Base-by-base conservation (phyloP, 306 rosid species). In the Castanea crenata region DNA sequence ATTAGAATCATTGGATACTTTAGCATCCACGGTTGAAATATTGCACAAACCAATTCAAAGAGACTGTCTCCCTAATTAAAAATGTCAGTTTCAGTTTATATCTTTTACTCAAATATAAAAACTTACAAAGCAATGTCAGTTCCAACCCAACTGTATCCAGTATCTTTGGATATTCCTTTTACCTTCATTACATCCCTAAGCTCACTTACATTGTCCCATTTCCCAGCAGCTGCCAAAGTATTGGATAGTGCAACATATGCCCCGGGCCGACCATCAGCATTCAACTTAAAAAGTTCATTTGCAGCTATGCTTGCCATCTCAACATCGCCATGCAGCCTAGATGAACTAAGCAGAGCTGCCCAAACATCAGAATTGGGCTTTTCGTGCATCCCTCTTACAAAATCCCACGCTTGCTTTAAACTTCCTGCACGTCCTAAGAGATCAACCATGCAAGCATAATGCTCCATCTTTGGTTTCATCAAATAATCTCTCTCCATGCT, bases 371-470 rank as follows among this genome's bases (percentile, higher is more conserved):
- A 95, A 80, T 88, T 89, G 15, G 97, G 99, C 78, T 86, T 88
- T 71, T 80, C 85, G 2, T 97, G 97, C 87, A 92, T 92, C 76
- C 80, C 76, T 82, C 29, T 85, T 51, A 87, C 84, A 78, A 95
- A 89, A 76, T 90, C 97, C 97, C 90, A 92, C 18, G 97, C 97
- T 78, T 82, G 88, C 64, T 54, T 61, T 80, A 92, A 81, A 81
- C 80, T 78, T 65, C 99, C 99, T 31, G 96, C 92, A 25, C 96
- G 92, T 55, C 99, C 99, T 76, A 95, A 81, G 27, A 95, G 90
- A 86, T 95, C 97, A 74, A 95, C 91, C 91, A 92, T 79, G 81
- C 99, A 92, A 70, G 99, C 92, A 78, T 91, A 92, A 87, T 92
- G 97, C 86, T 92, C 99, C 99, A 90, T 92, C 38, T 77, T 71